Conservation (phyloP, 2,329 filamentous ascomycete species). For the Diplodia scrobiculata region DNA sequence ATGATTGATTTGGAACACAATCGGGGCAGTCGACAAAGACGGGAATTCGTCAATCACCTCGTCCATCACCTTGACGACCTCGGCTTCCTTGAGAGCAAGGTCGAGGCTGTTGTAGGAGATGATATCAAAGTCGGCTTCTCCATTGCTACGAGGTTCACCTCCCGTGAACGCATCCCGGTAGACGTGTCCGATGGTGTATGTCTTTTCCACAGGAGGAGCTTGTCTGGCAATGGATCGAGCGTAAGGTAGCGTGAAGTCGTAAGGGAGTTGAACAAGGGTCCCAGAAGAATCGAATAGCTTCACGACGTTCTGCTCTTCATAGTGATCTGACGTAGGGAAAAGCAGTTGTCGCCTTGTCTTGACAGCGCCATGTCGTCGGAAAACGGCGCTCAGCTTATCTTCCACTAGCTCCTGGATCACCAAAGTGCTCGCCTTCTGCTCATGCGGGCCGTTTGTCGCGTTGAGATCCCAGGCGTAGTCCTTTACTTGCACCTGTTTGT, state of each 20-base stretch:
- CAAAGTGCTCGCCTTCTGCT: slow-evolving; percentile 56
- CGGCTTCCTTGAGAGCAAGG: slow-evolving; percentile 85
- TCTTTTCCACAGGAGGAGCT: slow-evolving; percentile 66
- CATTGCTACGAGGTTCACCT: slow-evolving; percentile 77
- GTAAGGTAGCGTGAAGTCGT: slow-evolving; percentile 86
- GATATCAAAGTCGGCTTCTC: slow-evolving; percentile 95
- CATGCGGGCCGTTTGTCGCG: slow-evolving; percentile 36
- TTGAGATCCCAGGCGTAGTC: slow-evolving; percentile 60
- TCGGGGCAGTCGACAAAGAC: slow-evolving; percentile 66
- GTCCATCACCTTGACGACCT: slow-evolving; percentile 90
- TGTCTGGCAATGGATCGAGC: slow-evolving; percentile 80
- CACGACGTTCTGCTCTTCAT: slow-evolving; percentile 68
- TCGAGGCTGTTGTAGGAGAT: slow-evolving; percentile 81
- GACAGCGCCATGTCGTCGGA: slow-evolving; percentile 84
- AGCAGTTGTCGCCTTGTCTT: slow-evolving; percentile 74
- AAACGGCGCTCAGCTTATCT: slow-evolving; percentile 73
- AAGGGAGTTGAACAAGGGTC: slow-evolving; percentile 90
- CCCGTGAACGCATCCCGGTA: slow-evolving; percentile 78
- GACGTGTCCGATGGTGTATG: slow-evolving; percentile 84
- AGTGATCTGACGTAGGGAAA: slow-evolving; percentile 80
- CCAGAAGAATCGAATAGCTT: slow-evolving; percentile 80
- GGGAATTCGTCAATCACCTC: slow-evolving; percentile 84
- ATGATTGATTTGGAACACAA: slow-evolving; percentile 91
- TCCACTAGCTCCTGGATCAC: slow-evolving; percentile 74
- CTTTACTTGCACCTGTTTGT: slow-evolving; percentile 76